phyloP scores from a whole-genome alignment of 2,329 filamentous ascomycete genomes.

The Diaporthe sp. region DNA sequence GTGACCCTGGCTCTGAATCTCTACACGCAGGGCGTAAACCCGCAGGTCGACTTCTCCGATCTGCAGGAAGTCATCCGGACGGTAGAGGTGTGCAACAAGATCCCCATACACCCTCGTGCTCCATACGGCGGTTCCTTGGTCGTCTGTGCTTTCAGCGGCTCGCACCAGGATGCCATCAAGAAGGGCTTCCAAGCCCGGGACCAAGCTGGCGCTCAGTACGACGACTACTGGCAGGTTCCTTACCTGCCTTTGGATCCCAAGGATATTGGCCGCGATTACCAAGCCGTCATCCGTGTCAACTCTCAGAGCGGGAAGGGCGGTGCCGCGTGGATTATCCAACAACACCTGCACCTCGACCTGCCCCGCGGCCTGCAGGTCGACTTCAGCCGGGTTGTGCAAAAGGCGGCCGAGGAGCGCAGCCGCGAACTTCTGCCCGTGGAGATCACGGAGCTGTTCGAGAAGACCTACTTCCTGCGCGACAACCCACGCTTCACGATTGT shows the following conservation, averaged over 20 bases:
- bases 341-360: conserved; percentile 89
- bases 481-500: conserved; percentile 89
- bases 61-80: conserved; percentile 87
- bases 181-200: conserved; percentile 86
- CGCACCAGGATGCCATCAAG: conserved; percentile 96
- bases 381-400: conserved; percentile 90
- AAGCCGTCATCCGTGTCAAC: conserved; percentile 98
- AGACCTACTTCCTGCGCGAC: conserved; percentile 85
- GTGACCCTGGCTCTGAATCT: conserved; percentile 94
- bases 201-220: conserved; percentile 67
- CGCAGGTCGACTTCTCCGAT: conserved; percentile 91
- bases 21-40: conserved; percentile 92
- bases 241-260: conserved; percentile 94
- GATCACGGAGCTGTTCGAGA: conserved; percentile 89
- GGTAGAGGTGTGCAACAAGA: conserved; percentile 95
- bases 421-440: conserved; percentile 88
- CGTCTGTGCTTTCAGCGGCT: conserved; percentile 92
- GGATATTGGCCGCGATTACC: conserved; percentile 97
- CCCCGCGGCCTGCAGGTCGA: conserved; percentile 93
- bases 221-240: conserved; percentile 85
- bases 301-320: conserved; percentile 96
- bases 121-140: conserved; percentile 94
- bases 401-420: conserved; percentile 81
- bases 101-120: conserved; percentile 89
- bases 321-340: conserved; percentile 92